Evolutionary conservation across 1,139 yeast genomes (phyloP), one percentile per base, ranked within the genome.

Genomic region (Yamadazyma atlantica): DNA sequence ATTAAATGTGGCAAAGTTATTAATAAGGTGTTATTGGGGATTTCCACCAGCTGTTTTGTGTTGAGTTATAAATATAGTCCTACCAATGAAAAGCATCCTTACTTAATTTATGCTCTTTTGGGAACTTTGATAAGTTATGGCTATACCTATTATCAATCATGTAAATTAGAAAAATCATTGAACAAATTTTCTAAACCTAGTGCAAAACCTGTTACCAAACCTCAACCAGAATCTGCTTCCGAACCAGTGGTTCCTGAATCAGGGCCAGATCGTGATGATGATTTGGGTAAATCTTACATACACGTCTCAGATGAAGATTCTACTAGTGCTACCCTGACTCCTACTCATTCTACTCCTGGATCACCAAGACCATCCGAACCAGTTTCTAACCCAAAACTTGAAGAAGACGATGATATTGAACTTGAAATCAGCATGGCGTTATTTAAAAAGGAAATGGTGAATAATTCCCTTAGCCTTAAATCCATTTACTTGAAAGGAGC

Each of bases 31-130:
- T 59, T 73, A 36, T 69, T 74, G 17, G 57, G 66, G 2, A 34
- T 73, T 18, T 60, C 77, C 4, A 43, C 75, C 3, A 55, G 59
- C 21, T 52, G 71, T 39, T 73, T 78, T 40, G 50, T 61, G 26
- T 47, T 67, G 46, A 78, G 78, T 11, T 78, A 61, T 49, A 53
- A 51, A 21, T 57, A 59, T 42, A 66, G 81, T 9, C 64, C 75
- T 9, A 45, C 57, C 6, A 53, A 62, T 36, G 80, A 69, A 31
- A 70, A 70, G 49, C 83, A 78, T 55, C 82, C 82, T 6, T 78
- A 77, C 50, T 68, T 78, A 50, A 50, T 78, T 26, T 78, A 78
- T 50, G 64, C 80, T n/a, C 73, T 78, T n/a, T 37, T 75, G 16
- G 75, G 78, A 13, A 70, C 72, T 25, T 76, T 78, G 4, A 35